Evolutionary conservation across 345 rosid species (phyloP).

Genomic region (Punica granatum): DNA sequence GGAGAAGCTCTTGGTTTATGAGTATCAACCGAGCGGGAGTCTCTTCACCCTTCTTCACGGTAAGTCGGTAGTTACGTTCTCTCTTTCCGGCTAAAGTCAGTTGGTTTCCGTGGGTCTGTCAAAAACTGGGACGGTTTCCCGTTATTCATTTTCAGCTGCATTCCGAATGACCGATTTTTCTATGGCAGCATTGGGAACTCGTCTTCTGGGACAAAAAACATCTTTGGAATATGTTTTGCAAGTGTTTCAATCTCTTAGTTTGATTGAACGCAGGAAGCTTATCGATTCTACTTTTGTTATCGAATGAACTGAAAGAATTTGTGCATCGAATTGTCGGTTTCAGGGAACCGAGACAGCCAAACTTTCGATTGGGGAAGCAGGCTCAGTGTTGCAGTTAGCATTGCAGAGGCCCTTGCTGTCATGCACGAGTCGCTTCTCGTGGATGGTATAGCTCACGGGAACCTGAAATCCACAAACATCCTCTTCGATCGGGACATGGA

Average conservation of each 20-base stretch:
- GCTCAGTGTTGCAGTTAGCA: constrained; percentile 27
- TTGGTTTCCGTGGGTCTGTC: background rate
- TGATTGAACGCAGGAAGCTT: no score
- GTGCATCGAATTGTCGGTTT: background rate
- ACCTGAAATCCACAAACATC: constrained; percentile 53
- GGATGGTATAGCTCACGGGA: constrained; percentile 51
- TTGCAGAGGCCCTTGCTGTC: constrained; percentile 36
- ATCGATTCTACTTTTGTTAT: no score
- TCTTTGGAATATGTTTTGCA: no score
- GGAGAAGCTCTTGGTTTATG: constrained; percentile 54
- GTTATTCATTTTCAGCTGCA: no score
- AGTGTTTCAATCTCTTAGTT: no score
- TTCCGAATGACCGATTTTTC: no score
- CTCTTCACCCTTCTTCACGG: constrained; percentile 56
- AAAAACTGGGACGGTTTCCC: background rate
- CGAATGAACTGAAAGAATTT: no score
- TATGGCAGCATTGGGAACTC: no score
- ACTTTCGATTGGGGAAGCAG: constrained; percentile 47
- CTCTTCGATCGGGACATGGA: constrained; percentile 41
- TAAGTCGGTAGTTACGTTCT: constrained; percentile 19
- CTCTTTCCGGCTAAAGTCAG: no score
- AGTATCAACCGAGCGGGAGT: constrained; percentile 44
- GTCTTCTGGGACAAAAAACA: no score
- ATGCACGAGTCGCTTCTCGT: constrained; percentile 33
- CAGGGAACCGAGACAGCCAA: constrained; percentile 34